Base-by-base conservation (phyloP, 176 grass and related monocot genomes). In the Oryza officinalis region DNA sequence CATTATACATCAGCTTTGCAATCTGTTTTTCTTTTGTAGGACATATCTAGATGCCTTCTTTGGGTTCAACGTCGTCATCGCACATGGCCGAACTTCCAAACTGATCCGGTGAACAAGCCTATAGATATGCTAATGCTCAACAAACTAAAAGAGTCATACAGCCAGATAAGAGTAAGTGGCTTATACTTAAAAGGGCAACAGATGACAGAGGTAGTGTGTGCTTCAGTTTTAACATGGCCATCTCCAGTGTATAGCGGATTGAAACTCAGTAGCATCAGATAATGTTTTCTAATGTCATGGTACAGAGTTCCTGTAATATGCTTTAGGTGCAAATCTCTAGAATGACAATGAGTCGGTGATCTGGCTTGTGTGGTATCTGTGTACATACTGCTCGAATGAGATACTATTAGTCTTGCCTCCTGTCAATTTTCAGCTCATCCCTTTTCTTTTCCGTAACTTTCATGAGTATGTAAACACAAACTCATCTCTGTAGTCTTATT, bases 51-150 rank as follows among this genome's bases (percentile, higher is more conserved):
- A 80, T 98, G 96, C 85, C 79, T 98, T 40, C 82, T 98, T 80
- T 98, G 96, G 96, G 79, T 92, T 87, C 96, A 98, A 85, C 83
- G 20, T 43, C 89, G 90, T 45, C 92, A 92, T 77, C 79, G 78
- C 17, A 92, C 90, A 20, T 98, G 96, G 96, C 96, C 96, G 38
- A 86, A 72, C 81, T 93, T 98, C 77, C 85, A 81, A 70, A 92
- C 93, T 26, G 89, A 98, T 88, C 96, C 96, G 38, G 71, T 92
- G 73, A 84, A 67, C 81, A 98, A 88, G 59, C 93, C 93, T 69
- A 83, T 98, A 86, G 92, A 98, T 86, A 87, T 95, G 89, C 83
- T 95, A 75, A 95, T 98, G 93, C 88, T 98, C 2, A 98, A 98
- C 85, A 98, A 93, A 83, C 86, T 95, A 67, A 95, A 91, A 90